Evolutionary conservation across 2,329 filamentous ascomycete species (phyloP), one percentile per base, ranked within the genome.

Genomic region (Aspergillus clavatus): DNA sequence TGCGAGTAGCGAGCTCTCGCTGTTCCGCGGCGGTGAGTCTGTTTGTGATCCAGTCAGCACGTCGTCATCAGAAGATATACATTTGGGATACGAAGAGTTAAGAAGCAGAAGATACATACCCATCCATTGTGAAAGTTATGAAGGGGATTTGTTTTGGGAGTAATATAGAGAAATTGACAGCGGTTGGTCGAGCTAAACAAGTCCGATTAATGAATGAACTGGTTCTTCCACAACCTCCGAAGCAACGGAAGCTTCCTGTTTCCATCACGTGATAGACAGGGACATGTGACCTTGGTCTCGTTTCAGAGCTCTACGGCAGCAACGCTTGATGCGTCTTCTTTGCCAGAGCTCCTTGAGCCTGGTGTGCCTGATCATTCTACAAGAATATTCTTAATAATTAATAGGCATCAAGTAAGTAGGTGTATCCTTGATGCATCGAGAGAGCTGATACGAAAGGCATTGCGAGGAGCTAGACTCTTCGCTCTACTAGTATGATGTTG

Each of bases 1-100:
- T 90, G 72, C 93, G 89, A 74, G 82, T 75, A 73, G 95, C 86
- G 67, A 98, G 86, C 79, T 93, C 88, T 74, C 88, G 87, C 77
- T 94, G 87, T 78, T 97, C 91, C 61, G 82, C 71, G 61, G 78
- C 68, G 58, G 81, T 87, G 67, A 95, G 85, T 59, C 83, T 86
- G 42, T 41, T 29, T 24, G 27, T 38, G 38, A 38, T 43, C 29
- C 43, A 16, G 42, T 50, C 47, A 48, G 53, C 28, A 40, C 10
- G n/a, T n/a, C n/a, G 3, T 3, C 36, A 16, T 22, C 22, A 2
- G 19, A 44, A 24, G 40, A 46, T 18, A 10, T 11, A 18, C 31
- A 11, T 18, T 7, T 5, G 43, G 26, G 26, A 24, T n/a, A n/a
- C n/a, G 24, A 18, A 33, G 7, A 7, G 4, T 28, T 31, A 11